phyloP scores from a whole-genome alignment of 2,329 filamentous ascomycete genomes.

The Penicillium crustosum region DNA sequence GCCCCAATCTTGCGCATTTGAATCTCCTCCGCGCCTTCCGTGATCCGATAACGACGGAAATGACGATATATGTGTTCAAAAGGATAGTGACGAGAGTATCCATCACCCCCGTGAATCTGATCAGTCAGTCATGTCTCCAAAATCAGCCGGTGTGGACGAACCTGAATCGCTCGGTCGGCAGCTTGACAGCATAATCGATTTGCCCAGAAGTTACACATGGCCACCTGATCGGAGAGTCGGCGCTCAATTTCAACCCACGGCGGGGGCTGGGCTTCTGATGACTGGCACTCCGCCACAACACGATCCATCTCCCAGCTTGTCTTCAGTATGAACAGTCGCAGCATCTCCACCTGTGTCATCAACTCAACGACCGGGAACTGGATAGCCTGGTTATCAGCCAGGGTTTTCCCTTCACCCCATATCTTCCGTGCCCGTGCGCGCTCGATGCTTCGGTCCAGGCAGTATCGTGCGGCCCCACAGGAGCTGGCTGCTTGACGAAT shows the following conservation, averaged over 20 bases:
- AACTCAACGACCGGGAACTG: constrained; percentile 65
- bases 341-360: constrained; percentile 60
- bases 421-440: constrained; percentile 55
- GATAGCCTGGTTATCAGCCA: constrained; percentile 58
- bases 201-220: constrained; percentile 67
- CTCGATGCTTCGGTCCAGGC: constrained; percentile 57
- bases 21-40: constrained; percentile 65
- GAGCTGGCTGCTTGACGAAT: constrained; percentile 62
- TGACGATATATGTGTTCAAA: constrained; percentile 68
- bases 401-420: constrained; percentile 25
- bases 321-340: constrained; percentile 60
- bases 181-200: constrained; percentile 61
- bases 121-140: not conserved
- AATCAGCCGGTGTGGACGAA: constrained; percentile 15
- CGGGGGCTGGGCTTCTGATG: constrained; percentile 20
- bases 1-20: constrained; percentile 66
- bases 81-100: constrained; percentile 58
- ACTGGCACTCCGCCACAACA: constrained; percentile 34
- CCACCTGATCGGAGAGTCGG: constrained; percentile 60
- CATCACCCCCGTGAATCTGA: constrained; percentile 56
- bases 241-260: constrained; percentile 57
- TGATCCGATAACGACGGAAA: constrained; percentile 63
- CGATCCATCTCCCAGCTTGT: constrained; percentile 63
- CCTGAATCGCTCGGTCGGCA: constrained; percentile 63
- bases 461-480: constrained; percentile 54